Conservation (phyloP, 192 early-diverging fungal species). For the Mortierella antarctica region DNA sequence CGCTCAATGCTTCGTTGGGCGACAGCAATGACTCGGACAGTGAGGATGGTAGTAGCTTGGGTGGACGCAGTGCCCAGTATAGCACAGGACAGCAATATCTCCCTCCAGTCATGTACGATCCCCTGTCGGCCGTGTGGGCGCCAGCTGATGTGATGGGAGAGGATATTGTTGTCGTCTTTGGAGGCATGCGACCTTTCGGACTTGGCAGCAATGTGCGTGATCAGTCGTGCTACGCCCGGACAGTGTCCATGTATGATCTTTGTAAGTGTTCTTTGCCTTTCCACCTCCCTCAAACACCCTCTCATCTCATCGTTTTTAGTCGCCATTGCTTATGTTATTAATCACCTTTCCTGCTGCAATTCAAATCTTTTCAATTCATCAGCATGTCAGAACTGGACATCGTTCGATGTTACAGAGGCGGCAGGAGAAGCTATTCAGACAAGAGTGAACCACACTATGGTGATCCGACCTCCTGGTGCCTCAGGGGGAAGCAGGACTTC, state of each 20-base stretch:
- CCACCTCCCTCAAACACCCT: background rate
- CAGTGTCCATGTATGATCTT: constrained; percentile 34
- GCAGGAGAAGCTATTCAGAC: background rate
- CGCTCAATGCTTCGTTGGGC: background rate
- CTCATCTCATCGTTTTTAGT: background rate
- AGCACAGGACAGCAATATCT: background rate
- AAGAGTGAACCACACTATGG: constrained; percentile 50
- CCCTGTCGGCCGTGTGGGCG: constrained; percentile 38
- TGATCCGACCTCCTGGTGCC: constrained; percentile 42
- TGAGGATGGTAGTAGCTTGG: background rate
- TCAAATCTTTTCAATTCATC: background rate
- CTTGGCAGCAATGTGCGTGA: constrained; percentile 15
- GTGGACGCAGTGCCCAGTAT: background rate
- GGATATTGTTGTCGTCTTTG: constrained; percentile 41
- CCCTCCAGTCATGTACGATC: constrained; percentile 41
- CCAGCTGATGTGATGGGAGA: constrained; percentile 34
- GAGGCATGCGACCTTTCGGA: constrained; percentile 43
- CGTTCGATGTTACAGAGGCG: constrained; percentile 4
- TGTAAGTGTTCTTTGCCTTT: constrained; percentile 19
- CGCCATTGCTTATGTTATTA: too few relatives aligned
- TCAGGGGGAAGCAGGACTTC: constrained; percentile 36
- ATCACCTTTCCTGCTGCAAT: too few relatives aligned
- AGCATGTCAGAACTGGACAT: constrained; percentile 42
- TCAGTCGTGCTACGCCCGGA: constrained; percentile 25
- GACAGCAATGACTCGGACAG: background rate